Evolutionary conservation across 495 filamentous ascomycete genomes (phyloP), one percentile per base, ranked within the genome.

Genomic region (Daldinia grandis): DNA sequence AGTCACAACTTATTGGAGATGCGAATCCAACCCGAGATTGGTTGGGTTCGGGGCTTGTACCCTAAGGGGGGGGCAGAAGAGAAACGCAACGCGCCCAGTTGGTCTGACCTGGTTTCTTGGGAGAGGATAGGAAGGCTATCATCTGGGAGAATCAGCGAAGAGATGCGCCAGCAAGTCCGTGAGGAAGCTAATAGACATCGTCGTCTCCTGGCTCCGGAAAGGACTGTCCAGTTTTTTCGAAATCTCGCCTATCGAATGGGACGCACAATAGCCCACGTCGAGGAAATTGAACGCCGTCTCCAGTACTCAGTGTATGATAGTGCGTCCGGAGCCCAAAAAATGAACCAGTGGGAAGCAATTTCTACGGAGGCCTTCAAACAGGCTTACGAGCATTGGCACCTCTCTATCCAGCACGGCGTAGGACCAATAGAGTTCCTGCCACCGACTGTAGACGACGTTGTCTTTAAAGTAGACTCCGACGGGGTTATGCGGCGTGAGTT

Each of bases 191-290:
- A 12, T 4, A 47, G 21, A 12, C 19, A 5, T 8, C 42, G 42
- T 47, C 42, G 15, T 15, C 17, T 72, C 7, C 42, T 62, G 27
- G 62, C 70, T 0, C 67, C 75, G 0, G 73, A 76, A 53, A 76
- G 28, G 59, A 77, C 75, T 1, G 68, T 21, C 1, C 75, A 77
- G 30, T 77, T 77, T 53, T 71, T 76, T 33, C 74, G 75, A 28
- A 77, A 76, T 10, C 58, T 77, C 31, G 75, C 75, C 28, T 76
- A 66, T 24, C 68, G 75, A 9, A 73, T 75, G 73, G 75, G 75
- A 10, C 66, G 68, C 33, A 77, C 75, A 9, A 47, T 77, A 38
- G 62, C 61, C 35, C 66, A 77, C 54, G 63, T 58, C 10, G 53
- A 62, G 28, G 50, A 61, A 17, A 72, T 77, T 21, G 62, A 68